phyloP scores from a whole-genome alignment of 345 rosid genomes.

The Erucastrum elatum region DNA sequence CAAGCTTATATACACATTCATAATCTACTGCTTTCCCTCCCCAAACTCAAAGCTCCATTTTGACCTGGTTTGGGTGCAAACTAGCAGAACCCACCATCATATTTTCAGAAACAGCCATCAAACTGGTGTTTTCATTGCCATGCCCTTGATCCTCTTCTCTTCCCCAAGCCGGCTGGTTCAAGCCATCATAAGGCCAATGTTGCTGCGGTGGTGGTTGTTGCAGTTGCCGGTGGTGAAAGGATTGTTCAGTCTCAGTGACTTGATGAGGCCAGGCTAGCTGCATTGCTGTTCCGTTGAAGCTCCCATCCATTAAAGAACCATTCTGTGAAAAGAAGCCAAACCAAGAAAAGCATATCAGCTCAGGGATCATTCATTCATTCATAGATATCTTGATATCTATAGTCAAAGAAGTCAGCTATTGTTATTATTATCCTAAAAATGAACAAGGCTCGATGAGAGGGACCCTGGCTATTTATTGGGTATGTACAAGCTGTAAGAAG shows the following conservation, averaged over 20 bases:
- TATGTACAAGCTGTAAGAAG: conserved; percentile 35
- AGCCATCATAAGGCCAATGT: conserved; percentile 63
- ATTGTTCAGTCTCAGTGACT: conserved; percentile 45
- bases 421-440: conserved; percentile 33
- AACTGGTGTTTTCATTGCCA: conserved; percentile 50
- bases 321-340: conserved; percentile 42
- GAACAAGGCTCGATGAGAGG: conserved; percentile 31
- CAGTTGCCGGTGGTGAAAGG: conserved; percentile 53
- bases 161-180: conserved; percentile 70
- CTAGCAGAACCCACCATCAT: conserved; percentile 50
- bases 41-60: conserved; percentile 61
- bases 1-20: conserved; percentile 30
- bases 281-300: conserved; percentile 56
- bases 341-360: conserved; percentile 12
- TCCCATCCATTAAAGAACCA: conserved; percentile 64
- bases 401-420: conserved; percentile 34
- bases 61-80: conserved; percentile 60
- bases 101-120: conserved; percentile 29
- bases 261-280: conserved; percentile 71
- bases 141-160: conserved; percentile 70
- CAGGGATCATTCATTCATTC: conserved; percentile 24
- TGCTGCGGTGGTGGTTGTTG: conserved; percentile 69
- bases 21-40: conserved; percentile 35
- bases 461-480: conserved; percentile 37
- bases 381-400: conserved; percentile 25